Conservation (phyloP, 495 filamentous ascomycete genomes). For the Chaetomidium leptoderma region DNA sequence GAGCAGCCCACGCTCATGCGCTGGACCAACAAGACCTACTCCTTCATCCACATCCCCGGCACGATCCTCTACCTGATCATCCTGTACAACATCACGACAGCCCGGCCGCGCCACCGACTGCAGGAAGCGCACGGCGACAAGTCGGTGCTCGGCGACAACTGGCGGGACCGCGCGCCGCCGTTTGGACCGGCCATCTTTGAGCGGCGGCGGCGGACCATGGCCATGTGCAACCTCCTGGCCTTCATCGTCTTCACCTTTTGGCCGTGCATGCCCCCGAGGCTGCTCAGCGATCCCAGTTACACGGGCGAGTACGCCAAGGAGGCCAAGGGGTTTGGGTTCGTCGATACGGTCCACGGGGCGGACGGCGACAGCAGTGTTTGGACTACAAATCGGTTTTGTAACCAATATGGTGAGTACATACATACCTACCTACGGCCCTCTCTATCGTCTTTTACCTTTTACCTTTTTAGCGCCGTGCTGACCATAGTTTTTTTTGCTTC, state of each 20-base stretch:
- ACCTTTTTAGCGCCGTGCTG: no score
- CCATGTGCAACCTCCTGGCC: constrained; percentile 69
- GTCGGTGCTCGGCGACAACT: constrained; percentile 35
- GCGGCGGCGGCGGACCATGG: constrained; percentile 57
- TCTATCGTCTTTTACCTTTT: no score
- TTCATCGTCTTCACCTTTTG: constrained; percentile 74
- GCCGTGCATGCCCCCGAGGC: constrained; percentile 76
- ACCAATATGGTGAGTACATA: constrained; percentile 32
- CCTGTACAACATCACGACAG: constrained; percentile 63
- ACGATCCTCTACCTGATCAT: constrained; percentile 65
- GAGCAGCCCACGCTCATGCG: constrained; percentile 25
- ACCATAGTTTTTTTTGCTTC: no score
- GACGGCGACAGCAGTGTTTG: constrained; percentile 56
- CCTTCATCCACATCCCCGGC: constrained; percentile 78
- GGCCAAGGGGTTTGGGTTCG: constrained; percentile 55
- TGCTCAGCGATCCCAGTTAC: constrained; percentile 52
- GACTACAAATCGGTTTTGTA: constrained; percentile 68
- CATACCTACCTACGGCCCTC: background rate
- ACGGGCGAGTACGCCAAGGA: constrained; percentile 25
- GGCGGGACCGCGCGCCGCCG: constrained; percentile 44
- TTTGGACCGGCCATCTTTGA: constrained; percentile 30
- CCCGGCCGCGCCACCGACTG: constrained; percentile 38
- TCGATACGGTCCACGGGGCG: constrained; percentile 69
- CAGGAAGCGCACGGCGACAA: constrained; percentile 31
- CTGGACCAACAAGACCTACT: constrained; percentile 62